These are phyloP conservation scores for Pharnaceum exiguum DNA, from an alignment of 148 eudicot genomes.

Conservation along the genomic window DNA sequence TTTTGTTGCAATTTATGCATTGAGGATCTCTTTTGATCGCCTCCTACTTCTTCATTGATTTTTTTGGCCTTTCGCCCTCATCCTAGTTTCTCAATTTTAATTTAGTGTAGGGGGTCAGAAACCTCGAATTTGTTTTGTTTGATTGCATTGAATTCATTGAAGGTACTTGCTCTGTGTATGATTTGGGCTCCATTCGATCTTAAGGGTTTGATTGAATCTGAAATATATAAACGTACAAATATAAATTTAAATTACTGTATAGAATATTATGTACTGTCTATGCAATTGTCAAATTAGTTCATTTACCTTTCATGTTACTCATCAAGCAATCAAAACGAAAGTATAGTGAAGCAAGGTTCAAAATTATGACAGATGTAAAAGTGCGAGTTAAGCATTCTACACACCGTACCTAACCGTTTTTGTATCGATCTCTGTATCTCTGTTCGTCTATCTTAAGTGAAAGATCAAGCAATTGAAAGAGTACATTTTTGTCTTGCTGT, in stretches of 20 bases:
- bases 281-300: neutral
- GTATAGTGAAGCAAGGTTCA: neutral
- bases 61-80: neutral
- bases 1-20: too few relatives aligned
- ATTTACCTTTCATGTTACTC: neutral
- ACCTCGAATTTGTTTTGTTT: too few relatives aligned
- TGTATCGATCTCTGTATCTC: too few relatives aligned
- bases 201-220: too few relatives aligned
- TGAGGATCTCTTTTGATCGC: neutral
- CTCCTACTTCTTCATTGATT: conserved; percentile 1
- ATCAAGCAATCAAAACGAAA: neutral
- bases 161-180: conserved; percentile 2
- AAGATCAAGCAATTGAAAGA: too few relatives aligned
- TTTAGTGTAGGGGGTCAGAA: too few relatives aligned
- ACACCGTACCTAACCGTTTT: too few relatives aligned
- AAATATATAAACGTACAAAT: too few relatives aligned
- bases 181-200: conserved; percentile 5
- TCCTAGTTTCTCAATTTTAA: neutral
- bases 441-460: too few relatives aligned
- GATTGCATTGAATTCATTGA: neutral
- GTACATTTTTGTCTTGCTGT: too few relatives aligned
- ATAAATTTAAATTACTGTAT: too few relatives aligned
- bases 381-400: neutral
- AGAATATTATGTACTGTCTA: neutral
- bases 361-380: neutral